phyloP scores from a whole-genome alignment of 352 stramenopile species.

The Plasmopara viticola region DNA sequence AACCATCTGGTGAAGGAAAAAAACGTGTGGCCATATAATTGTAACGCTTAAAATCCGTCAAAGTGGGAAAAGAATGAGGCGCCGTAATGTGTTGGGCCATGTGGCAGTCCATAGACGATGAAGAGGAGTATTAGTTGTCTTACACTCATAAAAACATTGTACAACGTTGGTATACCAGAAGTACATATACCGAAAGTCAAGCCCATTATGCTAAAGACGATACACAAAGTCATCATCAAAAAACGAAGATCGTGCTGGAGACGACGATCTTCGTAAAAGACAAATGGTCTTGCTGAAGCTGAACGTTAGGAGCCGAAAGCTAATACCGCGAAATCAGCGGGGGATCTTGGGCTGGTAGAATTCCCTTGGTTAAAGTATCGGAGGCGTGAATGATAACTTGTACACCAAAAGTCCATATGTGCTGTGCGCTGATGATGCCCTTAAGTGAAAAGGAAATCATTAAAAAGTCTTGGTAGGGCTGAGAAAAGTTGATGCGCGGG shows the following conservation, averaged over 20 bases:
- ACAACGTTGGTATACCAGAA: neutral
- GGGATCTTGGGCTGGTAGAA: neutral
- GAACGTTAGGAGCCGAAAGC: too few species aligned
- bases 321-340: too few species aligned
- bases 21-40: neutral
- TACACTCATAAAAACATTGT: constrained; percentile 1
- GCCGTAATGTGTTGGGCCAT: neutral
- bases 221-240: too few species aligned
- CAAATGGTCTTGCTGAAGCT: too few species aligned
- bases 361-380: neutral
- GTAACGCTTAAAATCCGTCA: neutral
- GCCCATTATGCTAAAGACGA: neutral
- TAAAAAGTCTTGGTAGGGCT: neutral
- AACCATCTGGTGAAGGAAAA: neutral
- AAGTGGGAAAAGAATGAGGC: constrained; percentile 1
- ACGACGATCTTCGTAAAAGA: too few species aligned
- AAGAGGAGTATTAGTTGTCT: neutral
- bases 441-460: neutral
- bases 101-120: constrained; percentile 5
- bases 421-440: neutral
- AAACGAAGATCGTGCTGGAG: too few species aligned
- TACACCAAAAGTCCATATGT: neutral
- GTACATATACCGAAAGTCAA: constrained; percentile 9
- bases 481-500: neutral
- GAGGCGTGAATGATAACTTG: neutral